Percentiles rank a stretch among this genome's conserved stretches.
Conservation (phyloP, 73 alveolate genomes). For the Paramecium caudatum region DNA sequence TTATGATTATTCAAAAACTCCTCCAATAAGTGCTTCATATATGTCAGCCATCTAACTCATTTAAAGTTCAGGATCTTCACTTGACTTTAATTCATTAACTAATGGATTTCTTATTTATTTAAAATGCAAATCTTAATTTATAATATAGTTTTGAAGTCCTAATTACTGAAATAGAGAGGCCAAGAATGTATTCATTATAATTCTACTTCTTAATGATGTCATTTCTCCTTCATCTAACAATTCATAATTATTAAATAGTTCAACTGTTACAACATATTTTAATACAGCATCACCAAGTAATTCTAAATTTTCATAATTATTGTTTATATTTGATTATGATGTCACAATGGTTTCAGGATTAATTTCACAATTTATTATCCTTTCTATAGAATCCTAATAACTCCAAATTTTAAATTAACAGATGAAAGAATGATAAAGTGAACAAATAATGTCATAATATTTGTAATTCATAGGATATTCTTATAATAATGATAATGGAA, state of each 20-base stretch:
- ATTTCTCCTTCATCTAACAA: slow-evolving; percentile 15
- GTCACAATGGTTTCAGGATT: not conserved
- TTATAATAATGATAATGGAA: slow-evolving; percentile 7
- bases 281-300: slow-evolving; percentile 42
- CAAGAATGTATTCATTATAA: slow-evolving; percentile 5
- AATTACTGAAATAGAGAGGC: not conserved
- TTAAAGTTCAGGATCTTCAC: not conserved
- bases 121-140: slow-evolving; percentile 49
- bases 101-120: slow-evolving; percentile 28
- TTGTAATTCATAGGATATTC: slow-evolving; percentile 29
- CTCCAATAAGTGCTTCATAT: slow-evolving; percentile 58
- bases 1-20: not conserved
- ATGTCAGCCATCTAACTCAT: slow-evolving; percentile 45
- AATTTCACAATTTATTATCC: not conserved
- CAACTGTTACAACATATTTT: slow-evolving; percentile 44
- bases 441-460: not conserved
- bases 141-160: not conserved
- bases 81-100: not conserved
- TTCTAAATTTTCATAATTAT: slow-evolving; percentile 67
- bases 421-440: slow-evolving; percentile 23
- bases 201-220: slow-evolving; percentile 30
- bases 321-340: not conserved
- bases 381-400: slow-evolving; percentile 7
- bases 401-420: slow-evolving; percentile 56
- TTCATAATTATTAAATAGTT: not conserved